Evolutionary conservation across 2,329 filamentous ascomycete species (phyloP).

Genomic region (Alternaria sp.): DNA sequence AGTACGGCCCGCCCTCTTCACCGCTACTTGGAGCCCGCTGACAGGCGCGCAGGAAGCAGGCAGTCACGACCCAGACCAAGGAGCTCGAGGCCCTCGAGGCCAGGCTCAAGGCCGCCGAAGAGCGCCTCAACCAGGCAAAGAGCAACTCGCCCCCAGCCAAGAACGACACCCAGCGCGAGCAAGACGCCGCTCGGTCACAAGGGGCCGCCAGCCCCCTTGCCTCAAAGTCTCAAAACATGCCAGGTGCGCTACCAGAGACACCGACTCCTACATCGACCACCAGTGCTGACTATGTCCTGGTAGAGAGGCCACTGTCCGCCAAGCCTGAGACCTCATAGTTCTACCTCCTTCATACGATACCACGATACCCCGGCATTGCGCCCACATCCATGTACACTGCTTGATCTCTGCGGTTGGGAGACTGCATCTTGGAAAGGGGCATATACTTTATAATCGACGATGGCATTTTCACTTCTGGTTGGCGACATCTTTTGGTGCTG

Average conservation of each 20-base stretch:
- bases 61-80: slow-evolving; percentile 73
- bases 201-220: slow-evolving; percentile 39
- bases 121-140: slow-evolving; percentile 63
- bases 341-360: slow-evolving; percentile 10
- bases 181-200: slow-evolving; percentile 32
- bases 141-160: slow-evolving; percentile 39
- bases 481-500: slow-evolving; percentile 2
- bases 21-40: slow-evolving; percentile 5
- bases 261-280: slow-evolving; percentile 38
- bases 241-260: slow-evolving; percentile 42
- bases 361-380: slow-evolving; percentile 16
- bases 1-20: slow-evolving; percentile 64
- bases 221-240: slow-evolving; percentile 25
- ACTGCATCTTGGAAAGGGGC: slow-evolving; percentile 9
- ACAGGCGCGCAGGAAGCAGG: slow-evolving; percentile 70
- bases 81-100: slow-evolving; percentile 88
- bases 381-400: slow-evolving; percentile 7
- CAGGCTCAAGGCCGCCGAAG: slow-evolving; percentile 83
- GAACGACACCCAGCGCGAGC: slow-evolving; percentile 37
- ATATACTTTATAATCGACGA: slow-evolving; percentile 10
- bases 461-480: slow-evolving; percentile 4
- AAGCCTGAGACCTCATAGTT: slow-evolving; percentile 24
- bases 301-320: slow-evolving; percentile 40
- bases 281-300: slow-evolving; percentile 47
- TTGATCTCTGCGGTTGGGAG: slow-evolving; percentile 4